phyloP scores from a whole-genome alignment of 345 rosid species.

The Pelargonium nanum region DNA sequence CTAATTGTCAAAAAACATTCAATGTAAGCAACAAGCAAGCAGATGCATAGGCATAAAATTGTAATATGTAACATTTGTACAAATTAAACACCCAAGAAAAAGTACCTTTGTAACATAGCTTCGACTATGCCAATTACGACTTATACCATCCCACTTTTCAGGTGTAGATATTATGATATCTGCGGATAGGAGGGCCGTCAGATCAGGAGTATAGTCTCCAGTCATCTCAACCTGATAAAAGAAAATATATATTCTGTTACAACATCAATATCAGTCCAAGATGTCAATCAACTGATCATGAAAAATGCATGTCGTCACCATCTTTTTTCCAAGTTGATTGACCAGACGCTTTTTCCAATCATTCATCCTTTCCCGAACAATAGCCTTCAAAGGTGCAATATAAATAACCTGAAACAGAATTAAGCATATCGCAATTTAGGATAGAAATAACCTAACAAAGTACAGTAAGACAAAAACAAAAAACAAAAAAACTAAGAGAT shows the following conservation, averaged over 20 bases:
- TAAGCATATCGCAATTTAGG: not conserved
- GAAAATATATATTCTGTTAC: not conserved
- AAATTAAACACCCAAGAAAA: constrained; percentile 10
- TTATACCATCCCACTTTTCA: constrained; percentile 99
- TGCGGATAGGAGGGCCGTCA: constrained; percentile 93
- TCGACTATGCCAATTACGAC: constrained; percentile 97
- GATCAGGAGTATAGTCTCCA: constrained; percentile 97
- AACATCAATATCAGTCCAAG: constrained; percentile 2
- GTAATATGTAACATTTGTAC: not conserved
- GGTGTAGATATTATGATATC: constrained; percentile 96
- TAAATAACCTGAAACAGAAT: constrained; percentile 57
- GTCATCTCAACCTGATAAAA: constrained; percentile 88
- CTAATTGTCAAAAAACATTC: constrained; percentile 33
- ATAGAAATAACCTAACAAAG: not conserved
- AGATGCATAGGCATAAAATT: not conserved
- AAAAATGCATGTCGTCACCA: constrained; percentile 34
- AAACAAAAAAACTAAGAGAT: not conserved
- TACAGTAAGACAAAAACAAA: not conserved
- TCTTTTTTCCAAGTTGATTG: constrained; percentile 75
- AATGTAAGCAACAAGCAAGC: constrained; percentile 4
- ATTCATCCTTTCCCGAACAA: constrained; percentile 93
- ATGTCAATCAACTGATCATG: constrained; percentile 3
- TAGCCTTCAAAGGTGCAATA: constrained; percentile 97
- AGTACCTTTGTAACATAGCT: constrained; percentile 87
- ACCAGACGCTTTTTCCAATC: constrained; percentile 91